These are phyloP conservation scores for Suillus fuscotomentosus DNA, from an alignment of 768 basidiomycete species.

Conservation along the genomic window DNA sequence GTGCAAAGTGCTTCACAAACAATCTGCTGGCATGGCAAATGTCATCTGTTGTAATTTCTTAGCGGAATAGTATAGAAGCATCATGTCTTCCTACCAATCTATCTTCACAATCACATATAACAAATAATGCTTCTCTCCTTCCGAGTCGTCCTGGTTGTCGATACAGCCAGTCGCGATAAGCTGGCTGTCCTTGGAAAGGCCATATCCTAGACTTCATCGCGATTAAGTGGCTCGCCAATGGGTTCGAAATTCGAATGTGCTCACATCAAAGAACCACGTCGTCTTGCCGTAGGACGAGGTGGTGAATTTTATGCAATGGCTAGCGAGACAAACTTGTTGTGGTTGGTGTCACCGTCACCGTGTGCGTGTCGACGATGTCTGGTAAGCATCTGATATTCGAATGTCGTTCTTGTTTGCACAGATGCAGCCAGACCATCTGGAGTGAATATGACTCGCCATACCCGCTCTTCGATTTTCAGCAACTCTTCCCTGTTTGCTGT, in stretches of 20 bases:
- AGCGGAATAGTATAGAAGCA: too few species aligned
- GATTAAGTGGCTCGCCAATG: not conserved
- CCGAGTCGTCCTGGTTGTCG: not conserved
- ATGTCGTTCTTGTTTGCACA: not conserved
- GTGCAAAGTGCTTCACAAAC: too few species aligned
- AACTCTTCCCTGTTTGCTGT: not conserved
- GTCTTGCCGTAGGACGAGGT: not conserved
- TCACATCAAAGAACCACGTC: not conserved
- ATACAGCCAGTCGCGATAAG: not conserved
- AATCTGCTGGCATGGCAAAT: conserved; percentile 12
- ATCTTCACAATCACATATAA: not conserved
- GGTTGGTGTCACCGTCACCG: too few species aligned
- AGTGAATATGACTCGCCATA: not conserved
- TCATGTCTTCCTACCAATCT: too few species aligned
- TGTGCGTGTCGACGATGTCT: too few species aligned
- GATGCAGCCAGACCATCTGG: not conserved
- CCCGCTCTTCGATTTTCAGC: not conserved
- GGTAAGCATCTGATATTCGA: not conserved
- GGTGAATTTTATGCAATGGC: too few species aligned
- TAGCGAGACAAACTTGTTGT: too few species aligned
- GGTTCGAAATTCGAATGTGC: not conserved
- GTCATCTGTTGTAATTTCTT: too few species aligned
- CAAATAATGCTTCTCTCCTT: not conserved
- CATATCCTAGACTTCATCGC: not conserved
- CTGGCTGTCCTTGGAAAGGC: not conserved